Percentiles rank a stretch among this genome's conserved stretches.
These are phyloP conservation scores for Lenwebbia sp. DNA, from an alignment of 345 rosid genomes.

Conservation along the genomic window DNA sequence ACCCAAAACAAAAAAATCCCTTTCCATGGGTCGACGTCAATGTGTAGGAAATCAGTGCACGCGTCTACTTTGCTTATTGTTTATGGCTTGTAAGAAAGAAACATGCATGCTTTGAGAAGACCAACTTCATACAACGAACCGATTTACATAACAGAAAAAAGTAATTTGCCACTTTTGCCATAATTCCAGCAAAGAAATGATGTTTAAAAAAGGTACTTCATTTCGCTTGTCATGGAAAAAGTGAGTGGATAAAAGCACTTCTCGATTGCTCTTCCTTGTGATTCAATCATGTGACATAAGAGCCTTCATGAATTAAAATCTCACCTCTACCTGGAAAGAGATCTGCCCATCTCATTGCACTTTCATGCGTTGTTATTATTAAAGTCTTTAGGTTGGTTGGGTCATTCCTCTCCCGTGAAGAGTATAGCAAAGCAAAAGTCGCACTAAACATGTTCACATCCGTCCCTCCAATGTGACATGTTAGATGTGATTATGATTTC, in stretches of 20 bases:
- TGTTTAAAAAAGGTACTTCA: no score
- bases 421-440: not conserved
- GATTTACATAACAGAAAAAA: not conserved
- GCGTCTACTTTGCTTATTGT: not conserved
- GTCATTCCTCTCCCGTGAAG: not conserved
- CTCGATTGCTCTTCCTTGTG: not conserved
- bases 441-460: not conserved
- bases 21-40: not conserved
- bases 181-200: not conserved
- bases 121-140: not conserved
- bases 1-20: not conserved
- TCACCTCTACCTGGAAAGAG: not conserved
- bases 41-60: not conserved
- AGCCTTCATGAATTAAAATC: not conserved
- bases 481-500: not conserved
- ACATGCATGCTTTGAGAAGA: not conserved
- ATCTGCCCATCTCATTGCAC: not conserved
- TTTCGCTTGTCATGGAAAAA: not conserved
- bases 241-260: not conserved
- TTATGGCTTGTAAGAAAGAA: not conserved
- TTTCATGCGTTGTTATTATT: not conserved
- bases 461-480: not conserved
- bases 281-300: not conserved
- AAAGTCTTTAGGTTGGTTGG: not conserved
- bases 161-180: not conserved